phyloP scores from a whole-genome alignment of 352 stramenopile species.

The Phytophthora macrochlamydospora region DNA sequence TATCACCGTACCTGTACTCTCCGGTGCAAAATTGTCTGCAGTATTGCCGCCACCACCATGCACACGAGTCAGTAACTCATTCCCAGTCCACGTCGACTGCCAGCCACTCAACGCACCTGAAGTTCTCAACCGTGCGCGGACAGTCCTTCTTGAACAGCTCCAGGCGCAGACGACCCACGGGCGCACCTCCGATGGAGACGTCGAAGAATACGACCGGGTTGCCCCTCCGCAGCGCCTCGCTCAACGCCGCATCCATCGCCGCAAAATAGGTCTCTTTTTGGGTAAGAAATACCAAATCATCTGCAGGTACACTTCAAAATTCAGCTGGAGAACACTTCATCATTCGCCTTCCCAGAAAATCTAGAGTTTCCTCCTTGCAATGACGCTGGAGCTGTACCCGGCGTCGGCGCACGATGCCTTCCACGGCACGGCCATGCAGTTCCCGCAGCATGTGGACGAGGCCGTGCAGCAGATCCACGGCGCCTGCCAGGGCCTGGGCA shows the following conservation, averaged over 20 bases:
- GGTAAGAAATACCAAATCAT: too few species aligned
- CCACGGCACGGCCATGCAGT: conserved; percentile 48
- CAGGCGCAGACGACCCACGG: conserved; percentile 92
- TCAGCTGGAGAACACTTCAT: not conserved
- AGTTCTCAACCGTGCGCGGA: conserved; percentile 97
- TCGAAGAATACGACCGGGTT: conserved; percentile 98
- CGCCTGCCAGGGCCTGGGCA: conserved; percentile 72
- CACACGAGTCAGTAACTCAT: not conserved
- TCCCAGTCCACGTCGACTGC: not conserved
- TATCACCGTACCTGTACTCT: conserved; percentile 86
- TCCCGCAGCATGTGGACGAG: conserved; percentile 60
- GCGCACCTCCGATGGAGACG: conserved; percentile 87
- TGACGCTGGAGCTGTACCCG: conserved; percentile 65
- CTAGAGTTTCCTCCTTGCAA: conserved; percentile 3
- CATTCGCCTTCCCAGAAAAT: not conserved
- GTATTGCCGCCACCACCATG: not conserved
- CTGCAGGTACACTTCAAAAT: conserved; percentile 1
- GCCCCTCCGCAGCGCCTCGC: conserved; percentile 91
- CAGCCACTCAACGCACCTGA: conserved; percentile 45
- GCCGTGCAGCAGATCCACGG: conserved; percentile 70
- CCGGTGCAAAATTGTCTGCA: conserved; percentile 96
- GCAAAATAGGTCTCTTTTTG: not conserved
- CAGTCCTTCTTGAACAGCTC: conserved; percentile 97
- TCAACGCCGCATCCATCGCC: conserved; percentile 86
- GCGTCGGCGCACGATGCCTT: conserved; percentile 59